Evolutionary conservation across 148 eudicot genomes (phyloP).

Genomic region (Rhododendron ovatum): DNA sequence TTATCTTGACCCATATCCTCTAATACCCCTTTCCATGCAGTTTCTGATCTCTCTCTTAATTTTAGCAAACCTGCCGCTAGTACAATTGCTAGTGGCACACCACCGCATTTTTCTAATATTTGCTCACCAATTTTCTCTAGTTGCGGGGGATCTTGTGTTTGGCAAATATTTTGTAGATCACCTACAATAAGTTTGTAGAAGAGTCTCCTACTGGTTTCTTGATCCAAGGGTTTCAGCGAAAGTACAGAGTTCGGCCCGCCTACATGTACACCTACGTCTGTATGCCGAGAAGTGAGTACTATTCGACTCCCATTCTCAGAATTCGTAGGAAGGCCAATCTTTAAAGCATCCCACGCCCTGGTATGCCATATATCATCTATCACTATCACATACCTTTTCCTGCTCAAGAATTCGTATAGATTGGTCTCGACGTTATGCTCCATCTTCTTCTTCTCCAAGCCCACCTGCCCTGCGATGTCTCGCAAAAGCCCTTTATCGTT

Average conservation of each 20-base stretch:
- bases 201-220: neutral
- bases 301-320: neutral
- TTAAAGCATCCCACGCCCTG: neutral
- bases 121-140: neutral
- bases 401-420: neutral
- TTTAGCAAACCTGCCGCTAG: conserved; percentile 2
- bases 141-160: neutral
- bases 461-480: neutral
- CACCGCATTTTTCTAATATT: neutral
- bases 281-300: neutral
- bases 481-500: neutral
- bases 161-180: neutral
- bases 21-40: conserved; percentile 8
- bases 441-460: neutral
- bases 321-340: neutral
- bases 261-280: neutral
- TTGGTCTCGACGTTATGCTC: neutral
- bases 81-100: conserved; percentile 17
- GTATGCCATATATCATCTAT: neutral
- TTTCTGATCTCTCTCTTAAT: neutral
- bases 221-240: neutral
- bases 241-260: neutral
- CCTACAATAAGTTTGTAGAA: neutral
- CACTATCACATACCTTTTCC: neutral
- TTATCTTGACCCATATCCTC: neutral